These are phyloP conservation scores for Lepidium aucheri DNA, from an alignment of 345 rosid genomes.

Conservation along the genomic window DNA sequence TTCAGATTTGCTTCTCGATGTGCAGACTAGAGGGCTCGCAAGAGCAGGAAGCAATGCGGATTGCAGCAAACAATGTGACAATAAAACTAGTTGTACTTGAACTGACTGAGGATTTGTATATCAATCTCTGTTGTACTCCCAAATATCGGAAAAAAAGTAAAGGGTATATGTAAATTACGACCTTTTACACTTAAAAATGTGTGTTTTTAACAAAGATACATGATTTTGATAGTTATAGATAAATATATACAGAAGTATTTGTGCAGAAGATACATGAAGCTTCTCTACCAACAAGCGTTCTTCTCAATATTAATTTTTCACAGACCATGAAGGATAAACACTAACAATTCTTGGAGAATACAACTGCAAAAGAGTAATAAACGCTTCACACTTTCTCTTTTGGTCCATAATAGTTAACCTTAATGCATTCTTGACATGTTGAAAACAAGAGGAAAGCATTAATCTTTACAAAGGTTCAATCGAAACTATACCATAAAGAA, in stretches of 20 bases:
- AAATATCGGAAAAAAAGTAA: not conserved
- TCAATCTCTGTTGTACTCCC: not conserved
- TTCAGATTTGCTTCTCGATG: slow-evolving; percentile 28
- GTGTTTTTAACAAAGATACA: not conserved
- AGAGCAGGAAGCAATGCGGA: not conserved
- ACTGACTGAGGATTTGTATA: not conserved
- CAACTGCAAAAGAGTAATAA: too few relatives aligned
- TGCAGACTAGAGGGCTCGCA: slow-evolving; percentile 31
- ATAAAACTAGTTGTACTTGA: slow-evolving; percentile 5
- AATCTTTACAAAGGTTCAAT: too few relatives aligned
- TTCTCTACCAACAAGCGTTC: too few relatives aligned
- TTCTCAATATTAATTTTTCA: too few relatives aligned
- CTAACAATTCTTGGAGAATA: too few relatives aligned
- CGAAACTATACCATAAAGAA: too few relatives aligned
- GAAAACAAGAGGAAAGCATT: too few relatives aligned
- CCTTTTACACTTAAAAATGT: slow-evolving; percentile 1
- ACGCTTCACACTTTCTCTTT: too few relatives aligned
- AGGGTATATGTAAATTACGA: not conserved
- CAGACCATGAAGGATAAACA: too few relatives aligned
- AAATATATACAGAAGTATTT: not conserved
- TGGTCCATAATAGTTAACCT: too few relatives aligned
- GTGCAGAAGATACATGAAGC: too few relatives aligned
- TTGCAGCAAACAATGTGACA: slow-evolving; percentile 7
- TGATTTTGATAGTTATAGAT: not conserved
- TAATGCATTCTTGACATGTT: too few relatives aligned